Conservation (phyloP, 2,329 filamentous ascomycete genomes). For the Acarospora socialis region DNA sequence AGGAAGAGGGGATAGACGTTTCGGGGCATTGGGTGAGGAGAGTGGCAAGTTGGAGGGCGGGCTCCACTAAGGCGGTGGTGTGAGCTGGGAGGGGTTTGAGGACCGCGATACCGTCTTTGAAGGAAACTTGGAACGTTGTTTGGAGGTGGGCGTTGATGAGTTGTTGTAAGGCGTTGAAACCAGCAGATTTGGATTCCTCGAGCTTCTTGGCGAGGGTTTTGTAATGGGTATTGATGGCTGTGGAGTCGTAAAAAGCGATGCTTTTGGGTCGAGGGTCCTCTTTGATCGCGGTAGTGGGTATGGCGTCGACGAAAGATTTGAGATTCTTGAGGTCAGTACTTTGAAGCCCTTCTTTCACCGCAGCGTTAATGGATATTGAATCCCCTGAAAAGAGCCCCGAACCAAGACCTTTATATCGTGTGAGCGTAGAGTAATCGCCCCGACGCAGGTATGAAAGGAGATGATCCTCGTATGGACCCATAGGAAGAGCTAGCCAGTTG, state of each 20-base stretch:
- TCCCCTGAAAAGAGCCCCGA: conserved; percentile 61
- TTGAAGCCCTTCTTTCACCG: conserved; percentile 46
- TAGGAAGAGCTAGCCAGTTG: conserved; percentile 69
- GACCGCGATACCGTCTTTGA: conserved; percentile 62
- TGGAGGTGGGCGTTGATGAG: conserved; percentile 81
- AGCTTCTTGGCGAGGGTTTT: conserved; percentile 50
- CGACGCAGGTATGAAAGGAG: conserved; percentile 59
- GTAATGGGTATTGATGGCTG: conserved; percentile 52
- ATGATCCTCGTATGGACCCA: conserved; percentile 60
- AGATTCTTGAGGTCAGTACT: conserved; percentile 31
- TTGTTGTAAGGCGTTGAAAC: conserved; percentile 50
- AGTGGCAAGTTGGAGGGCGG: conserved; percentile 57
- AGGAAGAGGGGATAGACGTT: conserved; percentile 59
- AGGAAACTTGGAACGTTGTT: conserved; percentile 66
- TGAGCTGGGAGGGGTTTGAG: conserved; percentile 65
- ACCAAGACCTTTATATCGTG: conserved; percentile 57
- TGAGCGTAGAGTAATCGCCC: conserved; percentile 60
- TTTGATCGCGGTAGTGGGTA: conserved; percentile 45
- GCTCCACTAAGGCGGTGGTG: conserved; percentile 56
- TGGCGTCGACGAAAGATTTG: conserved; percentile 42
- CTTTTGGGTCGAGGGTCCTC: conserved; percentile 51
- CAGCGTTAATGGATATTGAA: conserved; percentile 47
- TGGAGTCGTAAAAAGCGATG: conserved; percentile 63
- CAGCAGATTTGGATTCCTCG: conserved; percentile 40
- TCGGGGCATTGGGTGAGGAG: conserved; percentile 62